Evolutionary conservation across 805 yeast genomes (phyloP).

Genomic region (Wickerhamiella musiphila): DNA sequence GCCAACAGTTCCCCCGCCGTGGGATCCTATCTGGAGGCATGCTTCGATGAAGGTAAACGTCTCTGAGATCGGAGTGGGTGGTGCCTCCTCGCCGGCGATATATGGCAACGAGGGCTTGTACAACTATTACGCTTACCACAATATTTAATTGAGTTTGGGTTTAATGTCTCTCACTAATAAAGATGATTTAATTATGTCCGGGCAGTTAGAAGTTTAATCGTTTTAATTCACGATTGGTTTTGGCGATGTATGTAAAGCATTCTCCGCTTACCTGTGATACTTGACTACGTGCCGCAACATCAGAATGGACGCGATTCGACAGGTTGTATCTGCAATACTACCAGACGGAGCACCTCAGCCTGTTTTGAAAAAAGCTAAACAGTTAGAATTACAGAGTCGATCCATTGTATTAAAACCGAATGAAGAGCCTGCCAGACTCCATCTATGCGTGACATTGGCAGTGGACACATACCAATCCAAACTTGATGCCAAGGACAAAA

Average conservation of each 20-base stretch:
- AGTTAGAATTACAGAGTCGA: slow-evolving; percentile 8
- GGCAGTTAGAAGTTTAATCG: too few species aligned
- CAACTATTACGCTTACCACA: slow-evolving; percentile 8
- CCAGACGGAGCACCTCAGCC: slow-evolving; percentile 6
- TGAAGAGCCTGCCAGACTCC: slow-evolving; percentile 14
- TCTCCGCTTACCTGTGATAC: too few species aligned
- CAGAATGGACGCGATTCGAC: slow-evolving; percentile 2
- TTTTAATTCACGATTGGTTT: background rate
- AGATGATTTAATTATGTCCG: background rate
- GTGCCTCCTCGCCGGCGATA: slow-evolving; percentile 11
- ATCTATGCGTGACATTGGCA: slow-evolving; percentile 14
- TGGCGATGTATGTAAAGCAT: background rate
- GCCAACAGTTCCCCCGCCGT: slow-evolving; percentile 7
- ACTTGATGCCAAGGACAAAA: slow-evolving; percentile 1
- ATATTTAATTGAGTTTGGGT: slow-evolving; percentile 32
- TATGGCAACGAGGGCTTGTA: slow-evolving; percentile 10
- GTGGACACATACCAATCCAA: slow-evolving; percentile 6
- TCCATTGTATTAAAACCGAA: slow-evolving; percentile 10
- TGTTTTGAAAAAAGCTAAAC: slow-evolving; percentile 6
- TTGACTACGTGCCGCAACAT: too few species aligned
- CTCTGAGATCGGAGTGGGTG: slow-evolving; percentile 20
- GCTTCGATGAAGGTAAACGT: slow-evolving; percentile 23
- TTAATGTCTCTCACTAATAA: slow-evolving; percentile 31
- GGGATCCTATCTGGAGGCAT: slow-evolving; percentile 17
- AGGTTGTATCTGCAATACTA: slow-evolving; percentile 3